These are phyloP conservation scores for Coleophoma eucalyptorum DNA, from an alignment of 2,329 filamentous ascomycete species.

Conservation along the genomic window DNA sequence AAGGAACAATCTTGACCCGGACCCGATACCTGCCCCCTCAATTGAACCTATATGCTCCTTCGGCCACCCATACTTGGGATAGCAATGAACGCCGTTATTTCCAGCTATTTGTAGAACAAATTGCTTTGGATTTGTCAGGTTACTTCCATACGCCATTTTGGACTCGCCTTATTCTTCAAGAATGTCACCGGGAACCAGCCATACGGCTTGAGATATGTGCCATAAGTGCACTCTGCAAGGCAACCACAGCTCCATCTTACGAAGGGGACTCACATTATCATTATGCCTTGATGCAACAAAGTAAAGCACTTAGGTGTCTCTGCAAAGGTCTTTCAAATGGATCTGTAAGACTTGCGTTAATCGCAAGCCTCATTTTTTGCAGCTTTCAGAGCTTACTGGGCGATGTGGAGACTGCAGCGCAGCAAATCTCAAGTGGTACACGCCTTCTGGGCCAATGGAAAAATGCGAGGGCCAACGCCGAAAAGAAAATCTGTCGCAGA, in stretches of 20 bases:
- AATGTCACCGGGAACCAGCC: constrained; percentile 54
- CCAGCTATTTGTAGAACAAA: constrained; percentile 10
- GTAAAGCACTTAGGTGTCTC: constrained; percentile 44
- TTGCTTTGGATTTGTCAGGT: constrained; percentile 29
- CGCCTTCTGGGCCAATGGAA: constrained; percentile 9
- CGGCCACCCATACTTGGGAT: constrained; percentile 7
- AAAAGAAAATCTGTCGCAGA: not conserved
- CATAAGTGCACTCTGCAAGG: constrained; percentile 60
- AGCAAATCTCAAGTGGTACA: constrained; percentile 12
- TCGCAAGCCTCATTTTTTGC: constrained; percentile 57
- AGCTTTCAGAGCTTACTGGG: constrained; percentile 64
- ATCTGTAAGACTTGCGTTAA: constrained; percentile 43
- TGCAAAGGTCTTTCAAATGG: constrained; percentile 9
- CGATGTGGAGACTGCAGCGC: constrained; percentile 28
- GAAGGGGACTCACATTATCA: constrained; percentile 18
- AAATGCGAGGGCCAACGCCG: constrained; percentile 6
- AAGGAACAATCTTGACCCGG: constrained; percentile 7
- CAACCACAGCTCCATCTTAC: constrained; percentile 39
- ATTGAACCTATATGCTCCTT: constrained; percentile 3
- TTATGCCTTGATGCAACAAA: constrained; percentile 28
- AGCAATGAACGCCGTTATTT: constrained; percentile 13
- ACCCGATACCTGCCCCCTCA: constrained; percentile 5
- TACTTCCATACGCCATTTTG: constrained; percentile 63
- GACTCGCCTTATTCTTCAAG: constrained; percentile 55
- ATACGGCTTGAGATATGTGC: constrained; percentile 61